Percentiles rank a stretch among this genome's conserved stretches.
Conservation (phyloP, 2,329 filamentous ascomycete species). For the Arthrobotrys iridis region DNA sequence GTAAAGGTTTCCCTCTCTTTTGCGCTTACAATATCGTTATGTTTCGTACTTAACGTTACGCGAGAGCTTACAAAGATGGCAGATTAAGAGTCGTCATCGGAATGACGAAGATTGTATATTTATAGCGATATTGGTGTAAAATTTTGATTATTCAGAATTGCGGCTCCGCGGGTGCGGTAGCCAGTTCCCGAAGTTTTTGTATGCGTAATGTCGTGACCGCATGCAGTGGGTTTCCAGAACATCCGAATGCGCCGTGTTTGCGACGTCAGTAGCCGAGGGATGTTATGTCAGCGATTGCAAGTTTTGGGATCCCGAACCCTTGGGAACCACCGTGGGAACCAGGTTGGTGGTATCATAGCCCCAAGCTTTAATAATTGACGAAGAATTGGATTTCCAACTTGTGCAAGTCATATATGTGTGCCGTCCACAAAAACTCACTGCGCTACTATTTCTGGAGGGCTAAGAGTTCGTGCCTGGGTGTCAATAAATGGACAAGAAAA, state of each 20-base stretch:
- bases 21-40: not conserved
- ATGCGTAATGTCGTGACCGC: not conserved
- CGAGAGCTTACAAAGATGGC: not conserved
- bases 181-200: not conserved
- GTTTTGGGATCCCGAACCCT: not conserved
- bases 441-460: not conserved
- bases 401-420: not conserved
- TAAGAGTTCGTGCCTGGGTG: not conserved
- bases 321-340: constrained; percentile 4
- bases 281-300: not conserved
- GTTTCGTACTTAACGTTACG: constrained; percentile 7
- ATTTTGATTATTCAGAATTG: not conserved
- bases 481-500: constrained; percentile 4
- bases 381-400: not conserved
- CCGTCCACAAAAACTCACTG: not conserved
- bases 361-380: no score
- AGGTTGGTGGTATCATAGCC: constrained; percentile 13
- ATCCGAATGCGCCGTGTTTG: not conserved
- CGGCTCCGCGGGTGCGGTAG: not conserved
- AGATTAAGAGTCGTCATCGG: constrained; percentile 4
- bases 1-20: not conserved
- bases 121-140: not conserved
- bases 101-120: constrained; percentile 13
- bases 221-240: not conserved
- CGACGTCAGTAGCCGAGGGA: not conserved